Evolutionary conservation across 768 basidiomycete species (phyloP).

Genomic region (Hysterangium stoloniferum): DNA sequence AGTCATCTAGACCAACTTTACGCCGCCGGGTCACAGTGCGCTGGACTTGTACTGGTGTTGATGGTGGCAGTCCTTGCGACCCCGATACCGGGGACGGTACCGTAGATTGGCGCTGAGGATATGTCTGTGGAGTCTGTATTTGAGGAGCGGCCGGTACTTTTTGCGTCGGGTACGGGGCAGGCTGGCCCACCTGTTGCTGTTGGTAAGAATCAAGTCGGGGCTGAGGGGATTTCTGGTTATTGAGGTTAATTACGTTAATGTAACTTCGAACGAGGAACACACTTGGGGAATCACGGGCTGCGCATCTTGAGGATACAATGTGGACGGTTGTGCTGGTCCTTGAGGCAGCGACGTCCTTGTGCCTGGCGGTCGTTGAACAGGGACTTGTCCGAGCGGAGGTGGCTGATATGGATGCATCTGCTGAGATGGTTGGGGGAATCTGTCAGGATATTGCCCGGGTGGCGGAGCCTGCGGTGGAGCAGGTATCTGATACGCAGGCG

Average conservation of each 20-base stretch:
- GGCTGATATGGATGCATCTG: neutral
- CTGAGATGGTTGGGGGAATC: constrained; percentile 4
- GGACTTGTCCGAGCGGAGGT: constrained; percentile 4
- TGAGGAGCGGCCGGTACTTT: neutral
- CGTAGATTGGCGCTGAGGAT: constrained; percentile 19
- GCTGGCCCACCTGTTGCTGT: constrained; percentile 19
- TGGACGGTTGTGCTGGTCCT: neutral
- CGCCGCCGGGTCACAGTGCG: constrained; percentile 43
- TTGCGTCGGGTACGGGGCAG: constrained; percentile 4
- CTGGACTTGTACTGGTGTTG: constrained; percentile 30
- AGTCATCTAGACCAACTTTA: constrained; percentile 95
- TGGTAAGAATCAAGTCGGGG: constrained; percentile 12
- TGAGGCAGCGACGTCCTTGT: neutral
- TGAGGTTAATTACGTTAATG: neutral
- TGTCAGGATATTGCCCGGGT: neutral
- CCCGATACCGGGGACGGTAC: constrained; percentile 18
- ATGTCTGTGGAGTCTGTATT: constrained; percentile 22
- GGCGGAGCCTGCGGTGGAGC: constrained; percentile 25
- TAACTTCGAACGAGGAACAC: neutral
- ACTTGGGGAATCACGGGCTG: constrained; percentile 3
- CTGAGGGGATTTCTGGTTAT: constrained; percentile 18
- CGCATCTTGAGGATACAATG: constrained; percentile 4
- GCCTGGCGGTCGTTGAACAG: constrained; percentile 1
- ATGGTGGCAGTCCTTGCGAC: constrained; percentile 15
- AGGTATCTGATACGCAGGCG: constrained; percentile 26